Base-by-base conservation (phyloP, 2,329 filamentous ascomycete species). In the Alternaria novae-zelandiae region DNA sequence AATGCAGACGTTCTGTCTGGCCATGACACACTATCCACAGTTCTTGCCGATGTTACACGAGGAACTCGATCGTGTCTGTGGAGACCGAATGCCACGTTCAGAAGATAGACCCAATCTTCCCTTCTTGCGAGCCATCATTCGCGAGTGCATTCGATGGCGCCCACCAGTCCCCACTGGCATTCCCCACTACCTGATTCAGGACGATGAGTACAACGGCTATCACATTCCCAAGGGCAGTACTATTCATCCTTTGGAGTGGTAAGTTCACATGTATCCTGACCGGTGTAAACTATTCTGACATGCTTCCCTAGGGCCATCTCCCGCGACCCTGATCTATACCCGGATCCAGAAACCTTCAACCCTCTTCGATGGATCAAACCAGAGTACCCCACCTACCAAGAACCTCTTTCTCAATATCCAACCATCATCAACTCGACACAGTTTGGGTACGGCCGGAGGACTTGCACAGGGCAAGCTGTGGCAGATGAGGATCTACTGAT, bases 281-380 rank as follows among this genome's bases (percentile, higher is more conserved):
- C 10, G 17, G n/a, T 41, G n/a, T 41, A 5, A 47, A 20, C 55
- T 15, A 20, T 10, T 11, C 70, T 72, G 67, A 74, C 23, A 49
- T 28, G 32, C 8, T 20, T 44, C 3, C 15, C 45, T 25, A 84
- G 83, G 82, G 81, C 85, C 26, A 86, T 87, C 66, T 82, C 86
- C 30, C 83, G 85, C 26, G 85, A 87, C 58, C 82, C 84, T 9
- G 74, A 75, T 3, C 80, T 83, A 41, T 88, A 85, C 70, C 85
- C 85, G 2, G 46, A 96, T 75, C 94, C 96, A 3, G 95, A 98
- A 75, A 77, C 78, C 23, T 88, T 86, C 77, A 83, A 84, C 32
- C 86, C 86, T 4, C 82, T 85, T 26, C 82, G 86, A 51, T 88
- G 86, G 86, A 93, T 95, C 78, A 80, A 86, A 32, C 80, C 84